Conservation (phyloP, 164 flowering plant species). For the Annona squamosa region DNA sequence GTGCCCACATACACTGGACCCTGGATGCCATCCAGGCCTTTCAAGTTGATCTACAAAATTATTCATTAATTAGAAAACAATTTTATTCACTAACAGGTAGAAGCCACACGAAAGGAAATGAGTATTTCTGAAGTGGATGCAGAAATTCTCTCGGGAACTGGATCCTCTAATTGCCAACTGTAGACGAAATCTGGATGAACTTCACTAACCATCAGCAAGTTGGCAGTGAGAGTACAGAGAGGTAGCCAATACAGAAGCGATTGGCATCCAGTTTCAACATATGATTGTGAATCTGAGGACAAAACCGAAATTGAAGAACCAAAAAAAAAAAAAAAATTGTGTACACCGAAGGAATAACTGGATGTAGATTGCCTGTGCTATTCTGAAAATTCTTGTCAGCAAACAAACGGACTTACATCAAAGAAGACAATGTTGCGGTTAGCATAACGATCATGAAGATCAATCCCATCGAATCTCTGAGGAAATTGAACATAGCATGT, state of each 20-base stretch:
- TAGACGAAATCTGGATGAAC: not conserved
- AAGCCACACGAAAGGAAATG: not conserved
- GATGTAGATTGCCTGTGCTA: not conserved
- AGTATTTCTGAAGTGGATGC: not conserved
- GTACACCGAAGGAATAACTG: not conserved
- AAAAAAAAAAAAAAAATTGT: no score
- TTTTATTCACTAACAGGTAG: not conserved
- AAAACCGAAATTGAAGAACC: no score
- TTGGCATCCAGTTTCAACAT: no score
- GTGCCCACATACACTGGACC: slow-evolving; percentile 99
- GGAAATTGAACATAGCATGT: slow-evolving; percentile 97
- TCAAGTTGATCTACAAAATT: slow-evolving; percentile 77
- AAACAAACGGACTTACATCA: slow-evolving; percentile 47
- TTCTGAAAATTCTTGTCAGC: not conserved
- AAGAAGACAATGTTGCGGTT: slow-evolving; percentile 95
- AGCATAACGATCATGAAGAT: slow-evolving; percentile 95
- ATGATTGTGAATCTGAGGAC: no score
- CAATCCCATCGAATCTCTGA: slow-evolving; percentile 98
- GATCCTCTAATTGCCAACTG: not conserved
- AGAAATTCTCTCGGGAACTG: not conserved
- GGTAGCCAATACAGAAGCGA: no score
- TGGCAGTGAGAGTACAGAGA: no score
- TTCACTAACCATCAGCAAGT: no score
- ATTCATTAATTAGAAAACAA: not conserved
- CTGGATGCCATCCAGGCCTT: slow-evolving; percentile 93